Percentiles rank a stretch among this genome's conserved stretches.
These are phyloP conservation scores for Didymella glomerata DNA, from an alignment of 2,329 filamentous ascomycete genomes.

Conservation along the genomic window DNA sequence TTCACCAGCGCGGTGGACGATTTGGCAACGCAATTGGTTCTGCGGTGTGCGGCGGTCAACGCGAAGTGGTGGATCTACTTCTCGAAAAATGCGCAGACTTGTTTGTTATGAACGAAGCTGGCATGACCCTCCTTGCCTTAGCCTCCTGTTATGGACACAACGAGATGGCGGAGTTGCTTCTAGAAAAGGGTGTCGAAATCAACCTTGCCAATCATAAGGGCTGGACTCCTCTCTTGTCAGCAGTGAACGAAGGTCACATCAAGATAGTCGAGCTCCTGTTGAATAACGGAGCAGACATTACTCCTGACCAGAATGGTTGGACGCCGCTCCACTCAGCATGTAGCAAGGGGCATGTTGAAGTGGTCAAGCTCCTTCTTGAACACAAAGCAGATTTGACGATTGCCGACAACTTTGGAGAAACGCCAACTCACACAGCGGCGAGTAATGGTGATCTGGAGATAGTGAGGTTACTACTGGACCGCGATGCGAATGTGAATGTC, in stretches of 20 bases:
- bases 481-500: too few species aligned
- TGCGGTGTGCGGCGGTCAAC: background rate
- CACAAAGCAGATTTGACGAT: too few species aligned
- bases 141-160: background rate
- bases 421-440: too few species aligned
- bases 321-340: background rate
- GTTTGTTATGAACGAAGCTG: background rate
- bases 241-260: background rate
- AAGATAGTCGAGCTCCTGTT: slow-evolving; percentile 8
- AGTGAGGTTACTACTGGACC: too few species aligned
- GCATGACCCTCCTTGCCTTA: background rate
- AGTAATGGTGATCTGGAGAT: too few species aligned
- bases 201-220: background rate
- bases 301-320: background rate
- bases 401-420: too few species aligned
- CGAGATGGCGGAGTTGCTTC: background rate
- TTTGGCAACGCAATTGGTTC: background rate
- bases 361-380: background rate
- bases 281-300: background rate
- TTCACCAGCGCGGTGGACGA: background rate
- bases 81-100: background rate
- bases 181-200: background rate
- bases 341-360: background rate
- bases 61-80: background rate
- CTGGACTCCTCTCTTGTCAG: slow-evolving; percentile 1